Evolutionary conservation across 768 basidiomycete species (phyloP), one percentile per base, ranked within the genome.

Genomic region (Filobasidium floriforme): DNA sequence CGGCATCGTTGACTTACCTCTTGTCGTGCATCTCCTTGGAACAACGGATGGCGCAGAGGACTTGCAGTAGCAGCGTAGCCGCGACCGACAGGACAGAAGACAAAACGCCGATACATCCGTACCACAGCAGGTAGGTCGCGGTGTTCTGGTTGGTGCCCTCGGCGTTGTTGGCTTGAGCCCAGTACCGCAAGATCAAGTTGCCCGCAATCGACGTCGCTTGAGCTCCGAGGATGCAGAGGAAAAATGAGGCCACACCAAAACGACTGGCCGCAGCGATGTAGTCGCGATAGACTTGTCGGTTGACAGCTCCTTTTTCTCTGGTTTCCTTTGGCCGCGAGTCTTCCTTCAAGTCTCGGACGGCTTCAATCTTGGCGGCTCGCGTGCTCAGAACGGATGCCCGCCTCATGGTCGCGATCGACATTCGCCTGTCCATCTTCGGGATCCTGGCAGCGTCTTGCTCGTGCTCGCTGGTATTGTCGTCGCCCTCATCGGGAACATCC

Each of bases 241-340:
- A 68, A 73, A 88, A 88, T 19, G 80, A 70, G 7, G 73, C 73
- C 73, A 90, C 91, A 0, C 89, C 92, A 0, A 80, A 70, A 68
- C 82, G 85, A 1, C 90, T 92, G 9, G 89, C 89, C 0, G 92
- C 89, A 64, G 84, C 80, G 71, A 94, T 83, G 73, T 96, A 96
- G 65, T 85, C 80, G 60, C 79, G 73, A 76, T 96, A 96, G 1
- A 96, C 90, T 7, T 83, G 80, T 15, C 75, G 72, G 77, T 91
- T 91, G 65, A 94, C 92, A 28, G 83, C 84, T 5, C 92, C 92
- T 73, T 87, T 86, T 72, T 92, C 89, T 62, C 52, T 80, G 71
- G 76, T 86, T 87, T 79, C 87, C 63, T 83, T 84, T 1, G 78
- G 79, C 64, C 75, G 76, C 11, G 78, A 73, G 59, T 72, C 73